These are phyloP conservation scores for Kodamaea leandrae DNA, from an alignment of 805 yeast species.

Conservation along the genomic window DNA sequence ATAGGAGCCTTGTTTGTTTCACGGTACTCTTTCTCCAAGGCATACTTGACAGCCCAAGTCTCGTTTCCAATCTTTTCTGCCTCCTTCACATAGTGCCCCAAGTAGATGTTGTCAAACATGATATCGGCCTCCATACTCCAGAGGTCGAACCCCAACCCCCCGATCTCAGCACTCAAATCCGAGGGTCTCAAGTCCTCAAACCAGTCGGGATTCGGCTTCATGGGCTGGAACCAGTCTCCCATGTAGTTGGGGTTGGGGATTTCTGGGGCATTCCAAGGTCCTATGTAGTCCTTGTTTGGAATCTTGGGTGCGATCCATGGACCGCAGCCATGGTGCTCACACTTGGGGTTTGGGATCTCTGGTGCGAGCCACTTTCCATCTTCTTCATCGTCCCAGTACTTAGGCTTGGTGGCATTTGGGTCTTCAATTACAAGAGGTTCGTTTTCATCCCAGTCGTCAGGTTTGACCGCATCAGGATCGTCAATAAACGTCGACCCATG, in stretches of 20 bases:
- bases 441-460: conserved; percentile 77
- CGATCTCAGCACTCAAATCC: conserved; percentile 57
- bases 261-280: conserved; percentile 72
- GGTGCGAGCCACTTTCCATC: conserved; percentile 87
- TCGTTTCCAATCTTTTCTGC: conserved; percentile 81
- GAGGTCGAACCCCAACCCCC: conserved; percentile 82
- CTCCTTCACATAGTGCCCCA: conserved; percentile 80
- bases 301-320: conserved; percentile 69
- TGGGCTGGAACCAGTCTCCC: conserved; percentile 75
- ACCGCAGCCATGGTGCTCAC: conserved; percentile 72
- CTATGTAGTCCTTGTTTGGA: conserved; percentile 68
- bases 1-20: conserved; percentile 42
- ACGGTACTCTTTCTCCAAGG: conserved; percentile 47
- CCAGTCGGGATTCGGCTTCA: conserved; percentile 67
- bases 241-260: conserved; percentile 71
- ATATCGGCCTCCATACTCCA: conserved; percentile 83
- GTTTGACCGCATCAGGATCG: conserved; percentile 67
- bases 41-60: conserved; percentile 59
- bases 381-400: conserved; percentile 84
- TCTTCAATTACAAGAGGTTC: conserved; percentile 59
- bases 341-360: conserved; percentile 67
- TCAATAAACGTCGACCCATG: conserved; percentile 56
- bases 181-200: conserved; percentile 58
- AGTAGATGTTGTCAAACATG: conserved; percentile 76
- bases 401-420: conserved; percentile 66